Evolutionary conservation across 2,329 filamentous ascomycete genomes (phyloP).

Genomic region (Verticillium klebahnii): DNA sequence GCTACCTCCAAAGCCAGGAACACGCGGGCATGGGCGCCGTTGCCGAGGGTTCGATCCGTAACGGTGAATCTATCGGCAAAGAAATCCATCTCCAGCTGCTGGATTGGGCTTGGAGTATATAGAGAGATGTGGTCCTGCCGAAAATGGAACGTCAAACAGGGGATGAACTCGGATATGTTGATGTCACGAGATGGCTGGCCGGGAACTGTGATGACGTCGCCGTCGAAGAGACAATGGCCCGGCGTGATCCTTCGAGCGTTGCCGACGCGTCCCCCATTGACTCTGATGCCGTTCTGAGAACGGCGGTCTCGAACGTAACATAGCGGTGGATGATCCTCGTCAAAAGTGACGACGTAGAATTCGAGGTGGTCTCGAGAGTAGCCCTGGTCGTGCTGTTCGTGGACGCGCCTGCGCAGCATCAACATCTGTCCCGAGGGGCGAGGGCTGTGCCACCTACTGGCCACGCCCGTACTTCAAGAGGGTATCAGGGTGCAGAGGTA

Average conservation of each 20-base stretch:
- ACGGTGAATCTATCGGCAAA: conserved; percentile 29
- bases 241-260: conserved; percentile 27
- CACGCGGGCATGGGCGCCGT: conserved; percentile 30
- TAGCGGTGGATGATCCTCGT: conserved; percentile 30
- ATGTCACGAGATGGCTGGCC: conserved; percentile 21
- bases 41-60: conserved; percentile 29
- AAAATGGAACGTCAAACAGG: conserved; percentile 3
- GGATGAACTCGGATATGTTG: neutral
- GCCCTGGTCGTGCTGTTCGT: neutral
- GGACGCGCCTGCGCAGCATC: neutral
- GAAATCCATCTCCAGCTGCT: conserved; percentile 26
- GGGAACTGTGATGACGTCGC: conserved; percentile 43
- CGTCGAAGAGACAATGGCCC: conserved; percentile 43
- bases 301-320: conserved; percentile 53
- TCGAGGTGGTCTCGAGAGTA: conserved; percentile 52
- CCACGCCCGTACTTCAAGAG: neutral
- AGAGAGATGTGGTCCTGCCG: neutral
- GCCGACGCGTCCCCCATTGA: conserved; percentile 43
- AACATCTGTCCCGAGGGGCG: neutral
- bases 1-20: conserved; percentile 38
- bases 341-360: conserved; percentile 50
- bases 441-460: neutral
- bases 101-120: conserved; percentile 11
- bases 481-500: neutral
- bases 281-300: conserved; percentile 48